phyloP scores from a whole-genome alignment of 192 early-diverging fungal species.

The Backusella tuberculispora region DNA sequence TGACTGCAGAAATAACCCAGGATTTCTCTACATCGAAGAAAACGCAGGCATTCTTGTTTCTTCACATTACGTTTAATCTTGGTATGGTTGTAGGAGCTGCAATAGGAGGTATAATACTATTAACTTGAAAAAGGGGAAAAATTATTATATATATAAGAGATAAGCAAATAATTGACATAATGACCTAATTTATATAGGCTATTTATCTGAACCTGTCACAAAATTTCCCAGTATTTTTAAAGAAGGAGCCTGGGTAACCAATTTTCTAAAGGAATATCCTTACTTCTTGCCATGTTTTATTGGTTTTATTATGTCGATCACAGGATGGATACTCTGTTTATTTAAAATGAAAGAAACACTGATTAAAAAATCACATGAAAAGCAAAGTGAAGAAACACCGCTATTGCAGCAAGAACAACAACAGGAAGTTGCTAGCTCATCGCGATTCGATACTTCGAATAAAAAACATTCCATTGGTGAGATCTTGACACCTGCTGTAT shows the following conservation, averaged over 20 bases:
- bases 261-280: conserved; percentile 58
- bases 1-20: conserved; percentile 77
- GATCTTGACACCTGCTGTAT: conserved; percentile 21
- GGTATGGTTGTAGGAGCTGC: conserved; percentile 62
- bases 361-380: not conserved
- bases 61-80: conserved; percentile 66
- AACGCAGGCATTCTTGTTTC: conserved; percentile 62
- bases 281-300: conserved; percentile 77
- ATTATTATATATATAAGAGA: not conserved
- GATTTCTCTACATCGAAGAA: conserved; percentile 57
- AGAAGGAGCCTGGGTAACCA: conserved; percentile 25
- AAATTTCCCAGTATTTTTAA: conserved; percentile 57
- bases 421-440: not conserved
- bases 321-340: conserved; percentile 58
- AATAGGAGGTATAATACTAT: conserved; percentile 50
- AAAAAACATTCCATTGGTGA: conserved; percentile 7
- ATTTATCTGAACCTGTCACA: conserved; percentile 66
- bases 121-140: not conserved
- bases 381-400: not conserved
- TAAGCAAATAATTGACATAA: not conserved
- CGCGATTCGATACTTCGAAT: not conserved
- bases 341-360: conserved; percentile 61
- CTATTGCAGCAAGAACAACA: not conserved
- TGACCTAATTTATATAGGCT: conserved; percentile 31
- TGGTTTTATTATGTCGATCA: conserved; percentile 51